These are phyloP conservation scores for Cryphonectria parasitica DNA, from an alignment of 2,329 filamentous ascomycete species.

Conservation along the genomic window DNA sequence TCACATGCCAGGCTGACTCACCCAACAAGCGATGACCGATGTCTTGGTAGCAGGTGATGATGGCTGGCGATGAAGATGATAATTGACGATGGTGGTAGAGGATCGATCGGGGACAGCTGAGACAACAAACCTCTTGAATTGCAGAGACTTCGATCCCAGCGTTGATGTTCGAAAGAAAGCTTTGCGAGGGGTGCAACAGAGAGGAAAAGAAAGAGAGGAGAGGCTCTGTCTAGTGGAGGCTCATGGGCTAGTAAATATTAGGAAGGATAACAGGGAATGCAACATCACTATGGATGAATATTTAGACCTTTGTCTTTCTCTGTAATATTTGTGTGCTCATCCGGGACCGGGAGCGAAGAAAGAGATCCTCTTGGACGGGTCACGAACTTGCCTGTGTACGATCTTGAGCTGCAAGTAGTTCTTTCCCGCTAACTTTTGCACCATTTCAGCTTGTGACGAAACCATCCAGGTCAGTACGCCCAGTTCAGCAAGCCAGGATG, in stretches of 20 bases:
- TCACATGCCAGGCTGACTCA: constrained; percentile 25
- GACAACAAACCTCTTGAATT: neutral
- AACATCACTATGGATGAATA: neutral
- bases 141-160: neutral
- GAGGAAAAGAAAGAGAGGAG: neutral
- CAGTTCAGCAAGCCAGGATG: neutral
- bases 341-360: neutral
- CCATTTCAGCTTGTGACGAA: constrained; percentile 2
- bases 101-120: neutral
- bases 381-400: neutral
- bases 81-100: neutral
- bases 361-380: neutral
- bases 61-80: neutral
- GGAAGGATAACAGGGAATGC: neutral
- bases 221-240: neutral
- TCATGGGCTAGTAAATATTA: neutral
- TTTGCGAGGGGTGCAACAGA: neutral
- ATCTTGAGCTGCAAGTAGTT: neutral
- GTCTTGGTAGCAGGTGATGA: too few species aligned
- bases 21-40: neutral
- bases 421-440: neutral
- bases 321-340: neutral
- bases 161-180: neutral
- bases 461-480: neutral
- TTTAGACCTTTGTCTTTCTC: neutral